Conservation (phyloP, 2,329 filamentous ascomycete genomes). For the Rutstroemia sp. region DNA sequence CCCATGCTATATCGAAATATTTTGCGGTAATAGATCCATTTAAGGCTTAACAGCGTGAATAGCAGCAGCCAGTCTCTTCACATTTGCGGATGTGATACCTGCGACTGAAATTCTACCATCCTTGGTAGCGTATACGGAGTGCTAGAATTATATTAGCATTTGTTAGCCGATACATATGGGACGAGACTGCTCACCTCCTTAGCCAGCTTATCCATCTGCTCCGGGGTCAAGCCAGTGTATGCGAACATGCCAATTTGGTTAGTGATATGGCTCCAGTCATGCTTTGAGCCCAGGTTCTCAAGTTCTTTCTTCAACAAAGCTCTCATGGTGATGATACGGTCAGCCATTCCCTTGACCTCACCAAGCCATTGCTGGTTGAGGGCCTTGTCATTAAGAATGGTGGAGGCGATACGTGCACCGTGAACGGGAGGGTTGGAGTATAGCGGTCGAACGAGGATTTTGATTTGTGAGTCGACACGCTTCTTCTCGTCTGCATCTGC, state of each 20-base stretch:
- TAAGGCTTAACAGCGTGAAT: slow-evolving; percentile 70
- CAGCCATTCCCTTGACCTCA: slow-evolving; percentile 98
- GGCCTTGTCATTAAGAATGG: slow-evolving; percentile 78
- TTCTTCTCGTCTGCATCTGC: slow-evolving; percentile 85
- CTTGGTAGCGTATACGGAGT: slow-evolving; percentile 96
- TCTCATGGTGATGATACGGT: slow-evolving; percentile 98
- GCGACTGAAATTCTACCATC: slow-evolving; percentile 82
- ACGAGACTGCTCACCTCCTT: slow-evolving; percentile 56
- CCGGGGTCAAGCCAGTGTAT: slow-evolving; percentile 84
- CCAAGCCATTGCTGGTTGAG: slow-evolving; percentile 91
- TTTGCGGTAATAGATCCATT: background rate
- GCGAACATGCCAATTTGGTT: slow-evolving; percentile 99
- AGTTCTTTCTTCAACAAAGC: slow-evolving; percentile 90
- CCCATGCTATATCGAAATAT: background rate
- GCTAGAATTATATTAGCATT: slow-evolving; percentile 35
- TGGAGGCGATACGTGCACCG: slow-evolving; percentile 86
- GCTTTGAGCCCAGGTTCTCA: slow-evolving; percentile 88
- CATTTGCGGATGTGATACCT: slow-evolving; percentile 73
- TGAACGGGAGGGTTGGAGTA: slow-evolving; percentile 99
- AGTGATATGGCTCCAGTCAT: slow-evolving; percentile 98
- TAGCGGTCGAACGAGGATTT: slow-evolving; percentile 91
- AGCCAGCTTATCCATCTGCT: slow-evolving; percentile 86
- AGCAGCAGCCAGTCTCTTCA: slow-evolving; percentile 71
- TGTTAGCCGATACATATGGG: slow-evolving; percentile 16
- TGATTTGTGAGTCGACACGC: slow-evolving; percentile 93